Evolutionary conservation across 768 basidiomycete genomes (phyloP), one percentile per base, ranked within the genome.

Genomic region (Lactifluus volemus): DNA sequence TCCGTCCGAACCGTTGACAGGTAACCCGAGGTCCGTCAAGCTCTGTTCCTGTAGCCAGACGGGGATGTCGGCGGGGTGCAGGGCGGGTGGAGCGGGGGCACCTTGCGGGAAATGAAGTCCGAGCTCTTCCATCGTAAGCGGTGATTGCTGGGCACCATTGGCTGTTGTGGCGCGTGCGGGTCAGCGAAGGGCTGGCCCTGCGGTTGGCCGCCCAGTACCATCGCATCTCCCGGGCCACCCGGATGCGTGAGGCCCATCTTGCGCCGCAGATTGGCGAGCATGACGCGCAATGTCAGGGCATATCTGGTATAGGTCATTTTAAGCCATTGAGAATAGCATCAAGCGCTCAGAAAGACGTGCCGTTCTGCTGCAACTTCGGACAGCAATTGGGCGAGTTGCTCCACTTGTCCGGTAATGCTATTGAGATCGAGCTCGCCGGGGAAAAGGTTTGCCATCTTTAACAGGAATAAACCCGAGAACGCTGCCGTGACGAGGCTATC

Each of bases 391-490:
- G 92, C 88, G 41, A 98, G 80, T 71, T 96, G 91, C 69, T 94
- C 90, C 47, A 96, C 93, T 72, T 96, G 92, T 3, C 73, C 78
- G 49, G 84, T 86, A 70, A 95, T 91, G 9, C 81, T 79, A 17
- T 75, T 79, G 32, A 95, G 74, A 69, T 95, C 89, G 51, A 95
- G 75, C 68, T 93, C 90, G 14, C 84, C 75, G 0, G 92, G 92
- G 78, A 95, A 97, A 36, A 97, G 81, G 68, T 87, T 90, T 59
- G 93, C 93, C 87, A 96, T 93, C 75, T 96, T 96, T 60, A 96
- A 80, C 29, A 95, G 77, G 77, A 94, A 96, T 21, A 96, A 79
- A 9, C 89, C 92, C 15, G 91, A 90, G 73, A 96, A 95, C 9
- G 92, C 89, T 41, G 91, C 88, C 2, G 89, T 94, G 59, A 94